These are phyloP conservation scores for Candida insectorum DNA, from an alignment of 805 yeast species.

Conservation along the genomic window DNA sequence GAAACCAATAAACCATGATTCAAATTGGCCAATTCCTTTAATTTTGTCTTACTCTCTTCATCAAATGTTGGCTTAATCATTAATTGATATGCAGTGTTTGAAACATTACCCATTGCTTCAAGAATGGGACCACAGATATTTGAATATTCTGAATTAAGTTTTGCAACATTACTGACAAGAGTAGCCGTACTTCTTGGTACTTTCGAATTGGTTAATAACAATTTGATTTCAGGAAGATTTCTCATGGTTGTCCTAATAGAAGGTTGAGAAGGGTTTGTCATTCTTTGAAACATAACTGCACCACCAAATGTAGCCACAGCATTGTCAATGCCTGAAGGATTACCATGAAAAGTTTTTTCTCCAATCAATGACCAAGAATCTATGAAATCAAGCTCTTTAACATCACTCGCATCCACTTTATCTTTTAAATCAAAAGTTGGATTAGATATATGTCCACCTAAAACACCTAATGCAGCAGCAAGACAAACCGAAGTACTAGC, in stretches of 20 bases:
- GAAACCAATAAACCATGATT: slow-evolving; percentile 87
- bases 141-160: slow-evolving; percentile 51
- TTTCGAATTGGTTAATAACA: slow-evolving; percentile 78
- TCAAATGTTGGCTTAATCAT: slow-evolving; percentile 54
- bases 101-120: slow-evolving; percentile 72
- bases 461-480: slow-evolving; percentile 64
- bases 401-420: slow-evolving; percentile 24
- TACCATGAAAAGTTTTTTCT: slow-evolving; percentile 93
- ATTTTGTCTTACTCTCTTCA: slow-evolving; percentile 27
- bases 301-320: slow-evolving; percentile 96
- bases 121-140: slow-evolving; percentile 54
- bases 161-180: slow-evolving; percentile 74
- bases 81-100: slow-evolving; percentile 67
- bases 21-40: slow-evolving; percentile 65
- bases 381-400: slow-evolving; percentile 53
- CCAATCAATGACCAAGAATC: slow-evolving; percentile 90
- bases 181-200: slow-evolving; percentile 87
- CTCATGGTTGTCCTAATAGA: slow-evolving; percentile 66
- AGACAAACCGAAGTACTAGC: slow-evolving; percentile 87
- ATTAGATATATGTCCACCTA: slow-evolving; percentile 51
- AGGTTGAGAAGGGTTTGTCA: slow-evolving; percentile 47
- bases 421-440: slow-evolving; percentile 37
- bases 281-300: slow-evolving; percentile 84
- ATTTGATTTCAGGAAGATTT: slow-evolving; percentile 67
- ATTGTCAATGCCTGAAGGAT: slow-evolving; percentile 95